Conservation (phyloP, 2,329 filamentous ascomycete species). For the Aspergillus ochraceus region DNA sequence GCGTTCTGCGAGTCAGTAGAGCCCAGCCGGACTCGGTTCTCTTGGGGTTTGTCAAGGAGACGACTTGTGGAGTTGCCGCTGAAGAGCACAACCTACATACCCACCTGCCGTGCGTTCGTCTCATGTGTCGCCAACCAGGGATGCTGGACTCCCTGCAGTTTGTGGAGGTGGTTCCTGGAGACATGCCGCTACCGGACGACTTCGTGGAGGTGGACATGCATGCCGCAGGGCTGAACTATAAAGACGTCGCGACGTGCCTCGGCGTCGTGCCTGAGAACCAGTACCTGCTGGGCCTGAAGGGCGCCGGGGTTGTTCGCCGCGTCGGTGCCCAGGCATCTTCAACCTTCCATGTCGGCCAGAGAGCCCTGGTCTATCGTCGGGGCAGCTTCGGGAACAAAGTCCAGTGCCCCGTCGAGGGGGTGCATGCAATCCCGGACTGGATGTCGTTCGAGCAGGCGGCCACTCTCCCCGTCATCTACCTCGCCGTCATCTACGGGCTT, state of each 20-base stretch:
- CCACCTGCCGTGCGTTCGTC: background rate
- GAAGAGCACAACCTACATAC: background rate
- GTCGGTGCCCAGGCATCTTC: background rate
- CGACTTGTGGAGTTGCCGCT: background rate
- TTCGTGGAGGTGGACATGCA: background rate
- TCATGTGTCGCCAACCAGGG: background rate
- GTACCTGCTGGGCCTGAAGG: background rate
- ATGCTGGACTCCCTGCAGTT: background rate
- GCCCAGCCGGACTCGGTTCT: background rate
- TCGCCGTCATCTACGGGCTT: background rate
- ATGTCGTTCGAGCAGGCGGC: constrained; percentile 1
- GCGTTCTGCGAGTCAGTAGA: background rate
- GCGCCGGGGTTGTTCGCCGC: background rate
- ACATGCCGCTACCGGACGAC: background rate
- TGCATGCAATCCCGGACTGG: background rate
- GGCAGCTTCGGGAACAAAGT: background rate
- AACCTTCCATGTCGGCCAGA: background rate
- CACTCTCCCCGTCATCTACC: background rate
- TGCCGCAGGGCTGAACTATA: background rate
- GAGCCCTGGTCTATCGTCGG: background rate
- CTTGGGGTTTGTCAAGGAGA: background rate
- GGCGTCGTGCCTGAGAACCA: background rate
- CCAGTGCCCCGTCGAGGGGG: background rate
- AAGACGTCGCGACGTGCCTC: background rate
- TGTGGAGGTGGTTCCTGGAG: background rate